Evolutionary conservation across 169 alveolate species (phyloP).

Genomic region (Cryptosporidium parvum): DNA sequence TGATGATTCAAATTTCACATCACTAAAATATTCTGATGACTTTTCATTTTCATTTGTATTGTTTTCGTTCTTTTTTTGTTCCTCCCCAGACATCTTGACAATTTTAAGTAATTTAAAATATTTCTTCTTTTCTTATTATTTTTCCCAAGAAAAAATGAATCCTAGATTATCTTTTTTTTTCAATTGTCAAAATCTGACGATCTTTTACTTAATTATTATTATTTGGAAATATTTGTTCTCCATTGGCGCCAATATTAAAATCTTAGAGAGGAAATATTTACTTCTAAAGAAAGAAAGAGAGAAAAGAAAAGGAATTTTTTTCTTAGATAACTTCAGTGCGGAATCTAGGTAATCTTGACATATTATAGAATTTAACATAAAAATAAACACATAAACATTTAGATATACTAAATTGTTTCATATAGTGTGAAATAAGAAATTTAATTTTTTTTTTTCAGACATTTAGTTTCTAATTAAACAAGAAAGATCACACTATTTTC

Average conservation of each 20-base stretch:
- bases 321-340: neutral
- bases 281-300: too few species aligned
- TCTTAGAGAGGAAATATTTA: neutral
- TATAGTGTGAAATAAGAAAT: neutral
- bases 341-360: neutral
- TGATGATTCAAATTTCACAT: conserved; percentile 87
- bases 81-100: conserved; percentile 39
- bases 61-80: neutral
- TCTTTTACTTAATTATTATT: neutral
- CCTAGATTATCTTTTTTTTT: neutral
- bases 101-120: neutral
- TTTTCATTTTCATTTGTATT: conserved; percentile 19
- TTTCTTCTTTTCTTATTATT: neutral
- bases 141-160: neutral
- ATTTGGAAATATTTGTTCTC: neutral
- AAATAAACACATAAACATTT: too few species aligned
- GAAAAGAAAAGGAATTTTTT: too few species aligned
- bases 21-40: conserved; percentile 83
- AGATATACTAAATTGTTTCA: neutral
- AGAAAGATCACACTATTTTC: neutral
- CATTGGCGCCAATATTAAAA: conserved; percentile 5
- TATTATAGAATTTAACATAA: neutral
- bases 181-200: conserved; percentile 21
- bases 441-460: neutral
- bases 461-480: too few species aligned